These are phyloP conservation scores for Triglochin maritima DNA, from an alignment of 106 monocot species.

Conservation along the genomic window DNA sequence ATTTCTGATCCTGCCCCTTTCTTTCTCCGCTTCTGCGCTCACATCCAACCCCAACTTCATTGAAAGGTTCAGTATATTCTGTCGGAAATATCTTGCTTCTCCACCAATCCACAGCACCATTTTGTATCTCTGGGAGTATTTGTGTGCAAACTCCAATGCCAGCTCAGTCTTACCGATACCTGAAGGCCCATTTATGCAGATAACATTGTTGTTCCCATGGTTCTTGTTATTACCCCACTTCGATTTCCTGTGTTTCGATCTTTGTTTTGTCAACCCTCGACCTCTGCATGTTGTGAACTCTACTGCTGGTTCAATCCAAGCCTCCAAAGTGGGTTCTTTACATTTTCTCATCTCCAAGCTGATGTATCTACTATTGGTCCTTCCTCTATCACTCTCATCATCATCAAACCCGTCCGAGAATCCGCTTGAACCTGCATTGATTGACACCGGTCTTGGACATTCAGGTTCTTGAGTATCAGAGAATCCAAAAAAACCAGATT, in stretches of 20 bases:
- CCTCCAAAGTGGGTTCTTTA: slow-evolving; percentile 79
- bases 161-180: slow-evolving; percentile 87
- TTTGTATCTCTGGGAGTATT: slow-evolving; percentile 83
- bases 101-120: slow-evolving; percentile 87
- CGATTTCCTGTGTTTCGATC: slow-evolving; percentile 58
- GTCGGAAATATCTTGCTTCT: slow-evolving; percentile 67
- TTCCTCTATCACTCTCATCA: slow-evolving; percentile 57
- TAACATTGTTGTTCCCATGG: slow-evolving; percentile 24
- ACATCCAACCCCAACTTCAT: slow-evolving; percentile 58
- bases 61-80: slow-evolving; percentile 72
- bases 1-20: slow-evolving; percentile 56
- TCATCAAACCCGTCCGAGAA: slow-evolving; percentile 76
- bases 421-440: slow-evolving; percentile 28
- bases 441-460: slow-evolving; percentile 14
- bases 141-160: slow-evolving; percentile 71
- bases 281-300: slow-evolving; percentile 32
- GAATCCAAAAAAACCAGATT: slow-evolving; percentile 69
- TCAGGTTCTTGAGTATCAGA: slow-evolving; percentile 26
- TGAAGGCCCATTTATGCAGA: slow-evolving; percentile 50
- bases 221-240: slow-evolving; percentile 23
- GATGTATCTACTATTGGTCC: slow-evolving; percentile 46
- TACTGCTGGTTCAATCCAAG: slow-evolving; percentile 73
- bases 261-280: slow-evolving; percentile 42
- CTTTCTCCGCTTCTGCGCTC: slow-evolving; percentile 77
- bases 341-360: slow-evolving; percentile 74